Conservation (phyloP, 2,329 filamentous ascomycete genomes). For the Geosmithia putterillii region DNA sequence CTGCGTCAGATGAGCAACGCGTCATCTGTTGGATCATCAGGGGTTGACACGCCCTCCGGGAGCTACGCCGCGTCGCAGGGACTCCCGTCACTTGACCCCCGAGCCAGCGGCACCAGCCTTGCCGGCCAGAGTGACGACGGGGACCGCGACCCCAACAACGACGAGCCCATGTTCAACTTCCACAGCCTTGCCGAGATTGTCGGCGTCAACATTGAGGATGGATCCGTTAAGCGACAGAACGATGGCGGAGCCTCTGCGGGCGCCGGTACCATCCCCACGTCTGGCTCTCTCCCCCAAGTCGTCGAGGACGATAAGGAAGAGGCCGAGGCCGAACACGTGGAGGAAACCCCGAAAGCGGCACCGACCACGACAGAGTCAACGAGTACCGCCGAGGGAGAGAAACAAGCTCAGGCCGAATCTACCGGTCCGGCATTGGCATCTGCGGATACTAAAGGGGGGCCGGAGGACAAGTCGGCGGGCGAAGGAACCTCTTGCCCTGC, state of each 20-base stretch:
- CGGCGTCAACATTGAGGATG: conserved; percentile 46
- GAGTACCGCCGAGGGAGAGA: background rate
- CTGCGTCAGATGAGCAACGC: conserved; percentile 77
- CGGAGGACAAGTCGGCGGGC: background rate
- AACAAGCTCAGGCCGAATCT: background rate
- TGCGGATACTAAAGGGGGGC: conserved; percentile 19
- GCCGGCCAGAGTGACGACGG: conserved; percentile 32
- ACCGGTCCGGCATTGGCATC: conserved; percentile 20
- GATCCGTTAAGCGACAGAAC: conserved; percentile 16
- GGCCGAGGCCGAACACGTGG: conserved; percentile 16
- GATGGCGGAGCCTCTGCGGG: conserved; percentile 12
- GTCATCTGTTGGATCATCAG: conserved; percentile 71
- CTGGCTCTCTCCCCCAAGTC: conserved; percentile 20
- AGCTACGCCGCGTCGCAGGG: conserved; percentile 29
- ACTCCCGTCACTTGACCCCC: conserved; percentile 31
- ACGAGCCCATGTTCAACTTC: conserved; percentile 92
- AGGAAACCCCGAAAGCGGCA: too few species aligned
- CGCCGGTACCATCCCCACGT: conserved; percentile 8
- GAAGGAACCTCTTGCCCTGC: conserved; percentile 5
- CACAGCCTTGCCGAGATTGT: conserved; percentile 77
- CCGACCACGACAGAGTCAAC: background rate
- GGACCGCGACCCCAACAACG: conserved; percentile 36
- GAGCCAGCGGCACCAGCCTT: conserved; percentile 33
- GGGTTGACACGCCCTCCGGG: conserved; percentile 51
- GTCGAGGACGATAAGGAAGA: conserved; percentile 24